Evolutionary conservation across 2,329 filamentous ascomycete genomes (phyloP).

Genomic region (Neopestalotiopsis sp.): DNA sequence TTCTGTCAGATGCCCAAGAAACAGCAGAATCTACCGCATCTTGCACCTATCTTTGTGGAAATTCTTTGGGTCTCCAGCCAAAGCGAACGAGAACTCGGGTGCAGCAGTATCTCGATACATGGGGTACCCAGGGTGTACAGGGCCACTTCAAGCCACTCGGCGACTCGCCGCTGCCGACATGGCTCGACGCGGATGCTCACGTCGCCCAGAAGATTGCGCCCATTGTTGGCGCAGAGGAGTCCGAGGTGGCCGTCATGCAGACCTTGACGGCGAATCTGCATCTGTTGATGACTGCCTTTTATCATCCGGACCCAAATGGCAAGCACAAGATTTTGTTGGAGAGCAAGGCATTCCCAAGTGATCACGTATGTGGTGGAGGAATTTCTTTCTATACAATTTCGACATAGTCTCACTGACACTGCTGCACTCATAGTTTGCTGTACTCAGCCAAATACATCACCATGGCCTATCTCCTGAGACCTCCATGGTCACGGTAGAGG

Average conservation of each 20-base stretch:
- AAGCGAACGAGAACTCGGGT: constrained; percentile 67
- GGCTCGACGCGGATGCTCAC: constrained; percentile 73
- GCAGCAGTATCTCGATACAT: constrained; percentile 72
- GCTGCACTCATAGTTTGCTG: constrained; percentile 64
- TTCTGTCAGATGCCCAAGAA: constrained; percentile 18
- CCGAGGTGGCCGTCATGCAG: constrained; percentile 80
- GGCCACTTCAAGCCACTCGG: constrained; percentile 74
- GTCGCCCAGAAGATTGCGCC: constrained; percentile 70
- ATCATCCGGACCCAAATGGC: constrained; percentile 64
- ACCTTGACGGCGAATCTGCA: constrained; percentile 81
- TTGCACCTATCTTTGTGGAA: constrained; percentile 77
- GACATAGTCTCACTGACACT: constrained; percentile 26
- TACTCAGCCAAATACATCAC: constrained; percentile 75
- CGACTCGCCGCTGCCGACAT: constrained; percentile 65
- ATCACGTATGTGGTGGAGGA: constrained; percentile 63
- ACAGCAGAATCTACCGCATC: constrained; percentile 30
- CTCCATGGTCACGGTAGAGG: constrained; percentile 73
- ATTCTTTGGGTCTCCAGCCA: constrained; percentile 79
- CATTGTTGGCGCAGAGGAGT: constrained; percentile 70
- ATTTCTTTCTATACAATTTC: background rate
- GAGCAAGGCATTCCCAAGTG: constrained; percentile 80
- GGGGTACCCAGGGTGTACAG: constrained; percentile 77
- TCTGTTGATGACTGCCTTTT: constrained; percentile 79
- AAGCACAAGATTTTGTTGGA: constrained; percentile 79
- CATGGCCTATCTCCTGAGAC: constrained; percentile 67